Percentiles rank a stretch among this genome's conserved stretches.
phyloP scores from a whole-genome alignment of 129 eudicot genomes.

The Saposhnikovia divaricata region DNA sequence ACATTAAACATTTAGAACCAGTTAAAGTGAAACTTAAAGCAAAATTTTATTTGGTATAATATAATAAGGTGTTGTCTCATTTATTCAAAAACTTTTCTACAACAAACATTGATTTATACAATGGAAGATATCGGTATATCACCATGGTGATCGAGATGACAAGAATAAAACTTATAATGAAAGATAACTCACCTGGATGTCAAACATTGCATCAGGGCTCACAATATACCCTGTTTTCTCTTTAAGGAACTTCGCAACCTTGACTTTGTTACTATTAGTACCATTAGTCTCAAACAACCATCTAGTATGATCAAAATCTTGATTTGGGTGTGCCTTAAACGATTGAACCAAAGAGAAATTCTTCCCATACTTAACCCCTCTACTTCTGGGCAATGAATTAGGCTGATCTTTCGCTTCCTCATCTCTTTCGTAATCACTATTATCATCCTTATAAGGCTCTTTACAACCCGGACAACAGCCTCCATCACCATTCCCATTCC shows the following conservation, averaged over 20 bases:
- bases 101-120: neutral
- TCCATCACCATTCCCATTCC: too few relatives aligned
- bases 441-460: too few relatives aligned
- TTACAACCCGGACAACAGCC: too few relatives aligned
- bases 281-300: too few relatives aligned
- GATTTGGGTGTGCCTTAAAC: too few relatives aligned
- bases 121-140: neutral
- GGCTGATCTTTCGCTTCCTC: too few relatives aligned
- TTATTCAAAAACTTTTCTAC: neutral
- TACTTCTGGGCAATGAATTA: too few relatives aligned
- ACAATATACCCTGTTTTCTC: conserved; percentile 87
- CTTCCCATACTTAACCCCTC: too few relatives aligned
- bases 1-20: neutral
- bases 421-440: too few relatives aligned
- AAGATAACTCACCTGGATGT: conserved; percentile 62
- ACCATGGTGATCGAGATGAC: conserved; percentile 1
- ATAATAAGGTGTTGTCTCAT: neutral
- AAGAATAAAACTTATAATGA: conserved; percentile 1
- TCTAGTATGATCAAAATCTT: too few relatives aligned
- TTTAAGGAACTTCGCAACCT: conserved; percentile 58
- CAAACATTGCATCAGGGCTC: conserved; percentile 94
- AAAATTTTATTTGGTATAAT: neutral
- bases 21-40: conserved; percentile 1
- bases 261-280: conserved; percentile 68
- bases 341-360: too few relatives aligned